Percentiles rank a stretch among this genome's conserved stretches.
These are phyloP conservation scores for Pythium aquatile DNA, from an alignment of 352 stramenopile genomes.

Conservation along the genomic window DNA sequence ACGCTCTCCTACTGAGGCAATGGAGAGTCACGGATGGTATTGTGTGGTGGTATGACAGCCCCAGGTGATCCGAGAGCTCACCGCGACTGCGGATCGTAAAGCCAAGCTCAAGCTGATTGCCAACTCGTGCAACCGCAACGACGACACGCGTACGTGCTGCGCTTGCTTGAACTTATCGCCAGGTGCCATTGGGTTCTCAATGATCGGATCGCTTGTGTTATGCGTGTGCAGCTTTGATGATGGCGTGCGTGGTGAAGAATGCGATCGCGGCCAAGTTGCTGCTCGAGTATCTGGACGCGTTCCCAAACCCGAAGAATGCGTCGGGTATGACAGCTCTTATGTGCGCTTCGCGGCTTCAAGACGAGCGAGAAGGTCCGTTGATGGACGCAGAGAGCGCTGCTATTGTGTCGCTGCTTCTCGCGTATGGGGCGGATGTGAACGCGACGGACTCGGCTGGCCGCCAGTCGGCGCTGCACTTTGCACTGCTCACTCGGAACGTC, in stretches of 20 bases:
- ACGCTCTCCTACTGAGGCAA: not conserved
- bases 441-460: constrained; percentile 36
- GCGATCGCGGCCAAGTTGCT: constrained; percentile 46
- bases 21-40: not conserved
- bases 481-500: constrained; percentile 61
- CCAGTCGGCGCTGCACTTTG: constrained; percentile 76
- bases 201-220: not conserved
- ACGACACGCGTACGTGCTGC: constrained; percentile 61
- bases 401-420: constrained; percentile 56
- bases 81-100: constrained; percentile 41
- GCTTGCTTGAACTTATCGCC: not conserved
- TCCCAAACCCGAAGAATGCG: constrained; percentile 40
- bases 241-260: constrained; percentile 83
- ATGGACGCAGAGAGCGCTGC: constrained; percentile 42
- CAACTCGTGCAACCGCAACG: constrained; percentile 64
- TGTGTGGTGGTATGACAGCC: constrained; percentile 30
- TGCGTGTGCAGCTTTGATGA: constrained; percentile 65
- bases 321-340: constrained; percentile 75
- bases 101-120: constrained; percentile 49
- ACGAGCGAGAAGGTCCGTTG: constrained; percentile 29
- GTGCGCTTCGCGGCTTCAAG: constrained; percentile 59
- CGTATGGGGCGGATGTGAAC: constrained; percentile 43
- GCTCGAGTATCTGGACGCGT: constrained; percentile 41
- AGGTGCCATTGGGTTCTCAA: not conserved
- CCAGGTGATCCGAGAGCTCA: constrained; percentile 54